phyloP scores from a whole-genome alignment of 371 early-diverging fungal genomes.

The Mortierella sp. region DNA sequence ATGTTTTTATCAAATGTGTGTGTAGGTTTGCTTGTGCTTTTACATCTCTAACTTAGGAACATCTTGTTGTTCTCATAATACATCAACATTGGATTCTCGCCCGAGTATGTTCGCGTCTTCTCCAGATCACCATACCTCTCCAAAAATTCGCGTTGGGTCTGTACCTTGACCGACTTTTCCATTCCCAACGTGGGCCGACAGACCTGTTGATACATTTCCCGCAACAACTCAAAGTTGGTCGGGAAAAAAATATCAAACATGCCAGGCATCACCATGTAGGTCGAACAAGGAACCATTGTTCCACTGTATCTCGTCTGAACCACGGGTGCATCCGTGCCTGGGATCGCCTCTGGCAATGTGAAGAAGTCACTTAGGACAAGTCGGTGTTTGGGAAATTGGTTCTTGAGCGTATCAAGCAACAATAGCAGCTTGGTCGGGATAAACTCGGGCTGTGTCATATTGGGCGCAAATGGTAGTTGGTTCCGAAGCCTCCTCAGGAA shows the following conservation, averaged over 20 bases:
- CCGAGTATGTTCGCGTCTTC: slow-evolving; percentile 79
- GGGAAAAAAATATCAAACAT: slow-evolving; percentile 99
- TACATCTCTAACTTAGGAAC: slow-evolving; percentile 55
- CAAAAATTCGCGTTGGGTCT: slow-evolving; percentile 86
- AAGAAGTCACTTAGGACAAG: slow-evolving; percentile 92
- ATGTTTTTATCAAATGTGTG: no score
- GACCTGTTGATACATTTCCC: slow-evolving; percentile 77
- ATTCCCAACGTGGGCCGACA: slow-evolving; percentile 62
- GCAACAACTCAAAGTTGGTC: slow-evolving; percentile 90
- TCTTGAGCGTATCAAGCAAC: slow-evolving; percentile 78
- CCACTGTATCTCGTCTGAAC: slow-evolving; percentile 93
- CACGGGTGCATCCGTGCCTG: slow-evolving; percentile 89
- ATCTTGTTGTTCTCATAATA: slow-evolving; percentile 95
- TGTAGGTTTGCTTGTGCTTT: neutral
- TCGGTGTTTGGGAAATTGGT: slow-evolving; percentile 89
- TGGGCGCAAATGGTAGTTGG: slow-evolving; percentile 84
- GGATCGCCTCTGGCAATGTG: slow-evolving; percentile 81
- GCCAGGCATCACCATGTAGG: slow-evolving; percentile 96
- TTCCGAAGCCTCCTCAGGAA: slow-evolving; percentile 61
- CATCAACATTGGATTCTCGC: slow-evolving; percentile 94
- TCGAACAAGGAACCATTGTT: slow-evolving; percentile 93
- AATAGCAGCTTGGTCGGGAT: slow-evolving; percentile 90
- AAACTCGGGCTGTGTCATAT: slow-evolving; percentile 87
- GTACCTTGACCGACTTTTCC: slow-evolving; percentile 64
- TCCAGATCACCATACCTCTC: slow-evolving; percentile 81